Percentiles rank a stretch among this genome's conserved stretches.
Conservation (phyloP, 345 rosid genomes). For the Crucihimalaya himalaica region DNA sequence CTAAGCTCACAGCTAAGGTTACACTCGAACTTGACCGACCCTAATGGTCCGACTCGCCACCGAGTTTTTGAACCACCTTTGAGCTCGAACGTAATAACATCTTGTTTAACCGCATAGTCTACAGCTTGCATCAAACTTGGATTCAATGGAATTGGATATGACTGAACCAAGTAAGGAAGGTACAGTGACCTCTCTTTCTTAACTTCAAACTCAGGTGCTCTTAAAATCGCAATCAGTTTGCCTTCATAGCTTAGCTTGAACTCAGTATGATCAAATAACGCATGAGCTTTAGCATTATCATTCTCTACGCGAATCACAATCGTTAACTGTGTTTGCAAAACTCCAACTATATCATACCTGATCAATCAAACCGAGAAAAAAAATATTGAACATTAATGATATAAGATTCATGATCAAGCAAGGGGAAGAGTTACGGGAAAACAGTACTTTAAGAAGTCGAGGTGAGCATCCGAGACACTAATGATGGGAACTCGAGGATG, state of each 20-base stretch:
- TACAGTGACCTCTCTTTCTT: slow-evolving; percentile 45
- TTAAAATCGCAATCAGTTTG: slow-evolving; percentile 48
- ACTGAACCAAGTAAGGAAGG: slow-evolving; percentile 54
- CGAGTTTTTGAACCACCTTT: slow-evolving; percentile 62
- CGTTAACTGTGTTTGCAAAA: slow-evolving; percentile 64
- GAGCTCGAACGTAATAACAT: slow-evolving; percentile 57
- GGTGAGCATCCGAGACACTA: slow-evolving; percentile 57
- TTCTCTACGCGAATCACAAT: slow-evolving; percentile 60
- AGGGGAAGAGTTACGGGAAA: slow-evolving; percentile 33
- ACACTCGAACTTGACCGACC: slow-evolving; percentile 57
- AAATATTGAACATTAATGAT: neutral
- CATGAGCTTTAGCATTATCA: slow-evolving; percentile 69
- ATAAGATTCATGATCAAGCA: neutral
- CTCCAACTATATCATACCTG: slow-evolving; percentile 46
- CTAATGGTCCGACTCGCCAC: slow-evolving; percentile 75
- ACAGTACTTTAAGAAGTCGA: slow-evolving; percentile 51
- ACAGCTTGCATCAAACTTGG: slow-evolving; percentile 45
- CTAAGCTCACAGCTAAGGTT: slow-evolving; percentile 60
- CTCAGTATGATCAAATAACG: slow-evolving; percentile 49
- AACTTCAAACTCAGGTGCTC: slow-evolving; percentile 61
- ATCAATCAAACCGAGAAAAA: neutral
- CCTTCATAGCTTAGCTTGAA: slow-evolving; percentile 54
- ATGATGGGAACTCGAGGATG: slow-evolving; percentile 82
- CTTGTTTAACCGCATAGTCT: slow-evolving; percentile 49
- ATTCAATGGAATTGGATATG: slow-evolving; percentile 62